phyloP scores from a whole-genome alignment of 306 rosid species.

The Betula pendula region DNA sequence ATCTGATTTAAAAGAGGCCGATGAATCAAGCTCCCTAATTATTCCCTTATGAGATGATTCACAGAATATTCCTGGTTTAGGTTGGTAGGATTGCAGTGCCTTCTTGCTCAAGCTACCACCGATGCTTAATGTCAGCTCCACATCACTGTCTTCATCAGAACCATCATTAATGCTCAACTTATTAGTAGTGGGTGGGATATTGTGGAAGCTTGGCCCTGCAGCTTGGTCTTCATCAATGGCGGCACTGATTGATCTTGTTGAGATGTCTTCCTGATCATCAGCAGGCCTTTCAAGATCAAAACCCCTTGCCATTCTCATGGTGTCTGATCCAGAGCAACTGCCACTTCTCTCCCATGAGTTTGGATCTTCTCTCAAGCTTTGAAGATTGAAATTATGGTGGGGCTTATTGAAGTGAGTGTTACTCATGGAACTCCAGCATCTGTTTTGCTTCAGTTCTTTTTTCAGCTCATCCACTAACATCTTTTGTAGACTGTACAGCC shows the following conservation, averaged over 20 bases:
- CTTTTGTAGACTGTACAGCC: constrained; percentile 75
- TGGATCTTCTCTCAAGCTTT: constrained; percentile 52
- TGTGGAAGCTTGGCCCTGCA: constrained; percentile 45
- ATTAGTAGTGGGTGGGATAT: constrained; percentile 25
- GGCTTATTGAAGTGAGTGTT: constrained; percentile 38
- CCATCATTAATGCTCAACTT: constrained; percentile 39
- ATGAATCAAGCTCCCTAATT: constrained; percentile 47
- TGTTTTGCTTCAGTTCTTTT: constrained; percentile 44
- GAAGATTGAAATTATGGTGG: constrained; percentile 41
- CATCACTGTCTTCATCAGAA: constrained; percentile 59
- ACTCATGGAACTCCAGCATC: constrained; percentile 35
- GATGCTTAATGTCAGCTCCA: constrained; percentile 87
- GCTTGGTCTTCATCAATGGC: constrained; percentile 44
- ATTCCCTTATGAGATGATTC: constrained; percentile 33
- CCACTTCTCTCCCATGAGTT: constrained; percentile 70
- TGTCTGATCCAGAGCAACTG: constrained; percentile 74
- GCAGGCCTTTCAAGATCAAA: constrained; percentile 79
- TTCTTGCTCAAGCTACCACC: constrained; percentile 66
- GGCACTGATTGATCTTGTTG: constrained; percentile 35
- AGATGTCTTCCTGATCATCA: constrained; percentile 50
- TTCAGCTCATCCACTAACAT: constrained; percentile 67
- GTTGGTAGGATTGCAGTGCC: constrained; percentile 35
- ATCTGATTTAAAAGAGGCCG: constrained; percentile 69
- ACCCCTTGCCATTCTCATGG: constrained; percentile 50
- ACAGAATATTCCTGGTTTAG: constrained; percentile 28